Conservation (phyloP, 208 protist genomes). For the Crithidia thermophila region DNA sequence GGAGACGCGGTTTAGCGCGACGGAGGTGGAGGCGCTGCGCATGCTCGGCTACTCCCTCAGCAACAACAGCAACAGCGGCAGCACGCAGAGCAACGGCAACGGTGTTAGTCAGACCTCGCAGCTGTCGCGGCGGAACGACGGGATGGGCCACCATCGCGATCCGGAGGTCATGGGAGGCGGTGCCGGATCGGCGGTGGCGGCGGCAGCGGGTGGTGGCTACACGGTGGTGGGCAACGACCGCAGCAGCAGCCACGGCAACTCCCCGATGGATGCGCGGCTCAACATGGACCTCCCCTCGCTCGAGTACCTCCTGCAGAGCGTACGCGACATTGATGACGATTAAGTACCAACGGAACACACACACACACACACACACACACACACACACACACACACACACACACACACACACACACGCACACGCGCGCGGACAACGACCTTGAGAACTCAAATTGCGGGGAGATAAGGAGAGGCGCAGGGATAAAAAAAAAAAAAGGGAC, state of each 20-base stretch:
- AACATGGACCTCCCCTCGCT: slow-evolving; percentile 40
- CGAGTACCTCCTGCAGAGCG: slow-evolving; percentile 66
- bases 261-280: slow-evolving; percentile 16
- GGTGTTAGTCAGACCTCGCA: not conserved
- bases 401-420: not conserved
- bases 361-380: slow-evolving; percentile 10
- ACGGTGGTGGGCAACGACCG: slow-evolving; percentile 23
- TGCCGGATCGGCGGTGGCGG: not conserved
- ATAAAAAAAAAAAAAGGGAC: no score
- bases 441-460: no score
- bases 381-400: slow-evolving; percentile 8
- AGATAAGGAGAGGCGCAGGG: no score
- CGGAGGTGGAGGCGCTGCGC: slow-evolving; percentile 36
- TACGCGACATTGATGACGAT: slow-evolving; percentile 61
- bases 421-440: no score
- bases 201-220: slow-evolving; percentile 13
- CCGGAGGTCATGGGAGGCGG: not conserved
- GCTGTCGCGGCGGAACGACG: not conserved
- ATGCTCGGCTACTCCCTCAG: slow-evolving; percentile 21
- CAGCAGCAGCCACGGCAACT: slow-evolving; percentile 7
- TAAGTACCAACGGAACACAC: slow-evolving; percentile 13
- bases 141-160: slow-evolving; percentile 9
- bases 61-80: slow-evolving; percentile 3
- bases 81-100: not conserved
- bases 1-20: slow-evolving; percentile 22